Conservation (phyloP, 108 stramenopile species). For the Skeletonema tropicum region DNA sequence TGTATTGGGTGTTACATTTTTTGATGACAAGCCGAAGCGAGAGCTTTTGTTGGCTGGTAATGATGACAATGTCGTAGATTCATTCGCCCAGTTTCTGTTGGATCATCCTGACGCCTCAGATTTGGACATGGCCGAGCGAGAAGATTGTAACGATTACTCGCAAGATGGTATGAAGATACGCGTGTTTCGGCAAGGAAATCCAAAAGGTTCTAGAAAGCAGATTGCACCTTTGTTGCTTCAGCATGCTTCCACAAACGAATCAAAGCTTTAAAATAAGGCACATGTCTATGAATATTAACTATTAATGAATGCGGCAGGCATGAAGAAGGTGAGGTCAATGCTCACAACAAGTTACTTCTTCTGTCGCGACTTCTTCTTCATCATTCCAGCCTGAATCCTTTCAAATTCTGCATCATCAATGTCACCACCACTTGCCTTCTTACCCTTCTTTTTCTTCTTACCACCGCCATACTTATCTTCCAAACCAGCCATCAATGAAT, state of each 20-base stretch:
- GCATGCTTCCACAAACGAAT: slow-evolving; percentile 20
- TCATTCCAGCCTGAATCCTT: slow-evolving; percentile 61
- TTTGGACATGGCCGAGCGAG: slow-evolving; percentile 27
- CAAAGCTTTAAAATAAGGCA: too few species aligned
- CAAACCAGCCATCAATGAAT: slow-evolving; percentile 57
- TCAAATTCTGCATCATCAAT: slow-evolving; percentile 77
- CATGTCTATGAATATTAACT: too few species aligned
- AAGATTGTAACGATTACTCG: background rate
- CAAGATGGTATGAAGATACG: slow-evolving; percentile 26
- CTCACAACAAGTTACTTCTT: background rate
- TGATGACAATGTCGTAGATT: slow-evolving; percentile 30
- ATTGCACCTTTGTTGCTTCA: slow-evolving; percentile 69
- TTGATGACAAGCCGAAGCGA: slow-evolving; percentile 18
- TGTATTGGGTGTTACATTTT: slow-evolving; percentile 21
- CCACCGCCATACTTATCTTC: slow-evolving; percentile 65
- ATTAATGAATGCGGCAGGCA: too few species aligned
- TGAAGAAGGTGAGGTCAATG: too few species aligned
- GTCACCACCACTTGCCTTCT: slow-evolving; percentile 18
- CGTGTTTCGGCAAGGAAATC: slow-evolving; percentile 73
- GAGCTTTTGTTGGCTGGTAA: slow-evolving; percentile 32
- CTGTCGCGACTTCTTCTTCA: slow-evolving; percentile 57
- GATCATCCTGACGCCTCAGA: slow-evolving; percentile 34
- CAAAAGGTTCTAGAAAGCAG: slow-evolving; percentile 79
- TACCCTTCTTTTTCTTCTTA: slow-evolving; percentile 49
- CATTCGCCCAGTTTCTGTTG: slow-evolving; percentile 32